Percentiles rank a stretch among this genome's conserved stretches.
Conservation (phyloP, 2,329 filamentous ascomycete genomes). For the Colletotrichum sp. region DNA sequence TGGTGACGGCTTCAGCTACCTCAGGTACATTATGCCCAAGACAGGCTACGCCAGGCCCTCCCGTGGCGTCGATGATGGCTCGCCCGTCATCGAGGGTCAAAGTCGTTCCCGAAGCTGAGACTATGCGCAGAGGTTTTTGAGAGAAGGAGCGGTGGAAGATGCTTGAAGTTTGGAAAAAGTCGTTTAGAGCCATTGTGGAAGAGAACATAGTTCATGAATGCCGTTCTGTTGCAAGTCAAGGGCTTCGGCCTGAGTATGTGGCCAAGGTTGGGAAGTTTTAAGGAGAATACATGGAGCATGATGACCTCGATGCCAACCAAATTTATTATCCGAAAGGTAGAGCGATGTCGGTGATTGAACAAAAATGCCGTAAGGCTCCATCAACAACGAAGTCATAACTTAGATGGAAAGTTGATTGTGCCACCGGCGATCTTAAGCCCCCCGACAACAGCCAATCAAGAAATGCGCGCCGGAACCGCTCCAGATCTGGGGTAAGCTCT, state of each 20-base stretch:
- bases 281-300: accelerated
- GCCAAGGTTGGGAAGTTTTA: neutral
- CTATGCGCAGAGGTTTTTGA: neutral
- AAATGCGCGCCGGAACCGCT: neutral
- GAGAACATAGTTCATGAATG: neutral
- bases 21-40: neutral
- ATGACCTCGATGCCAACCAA: accelerated
- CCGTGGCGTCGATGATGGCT: neutral
- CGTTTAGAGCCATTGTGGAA: neutral
- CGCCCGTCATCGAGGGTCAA: neutral
- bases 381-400: neutral
- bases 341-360: neutral
- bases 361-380: neutral
- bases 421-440: neutral
- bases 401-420: neutral
- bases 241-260: neutral
- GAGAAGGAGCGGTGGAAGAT: neutral
- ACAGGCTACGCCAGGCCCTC: neutral
- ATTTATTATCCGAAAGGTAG: neutral
- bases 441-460: neutral
- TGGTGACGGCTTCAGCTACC: neutral
- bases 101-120: neutral
- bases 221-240: neutral
- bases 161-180: neutral
- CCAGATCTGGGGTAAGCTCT: neutral